A percentile compares a stretch with the other conserved stretches of the same genome.
phyloP scores from a whole-genome alignment of 2,329 filamentous ascomycete genomes.

The Thermomyces lanuginosus region DNA sequence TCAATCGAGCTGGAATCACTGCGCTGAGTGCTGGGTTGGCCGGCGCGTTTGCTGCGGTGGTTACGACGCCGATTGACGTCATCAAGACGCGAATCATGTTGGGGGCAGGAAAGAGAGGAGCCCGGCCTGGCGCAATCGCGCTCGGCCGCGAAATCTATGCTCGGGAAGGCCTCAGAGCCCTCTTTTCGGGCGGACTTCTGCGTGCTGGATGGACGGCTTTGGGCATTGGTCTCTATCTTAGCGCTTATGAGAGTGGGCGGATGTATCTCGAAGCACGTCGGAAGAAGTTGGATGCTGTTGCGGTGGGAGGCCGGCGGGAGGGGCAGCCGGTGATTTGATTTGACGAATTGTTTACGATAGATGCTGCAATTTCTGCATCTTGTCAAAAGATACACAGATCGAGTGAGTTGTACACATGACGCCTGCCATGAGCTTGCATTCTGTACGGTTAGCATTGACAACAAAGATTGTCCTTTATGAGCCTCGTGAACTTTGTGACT shows the following conservation, averaged over 20 bases:
- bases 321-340: too few relatives aligned
- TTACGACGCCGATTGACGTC: conserved; percentile 83
- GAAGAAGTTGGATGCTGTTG: too few relatives aligned
- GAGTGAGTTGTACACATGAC: too few relatives aligned
- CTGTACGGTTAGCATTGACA: too few relatives aligned
- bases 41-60: conserved; percentile 55
- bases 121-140: conserved; percentile 31
- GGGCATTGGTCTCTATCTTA: conserved; percentile 69
- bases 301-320: too few relatives aligned
- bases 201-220: conserved; percentile 67
- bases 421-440: too few relatives aligned
- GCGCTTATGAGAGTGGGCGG: conserved; percentile 69
- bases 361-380: too few relatives aligned
- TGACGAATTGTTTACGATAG: too few relatives aligned
- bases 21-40: conserved; percentile 57
- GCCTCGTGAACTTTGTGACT: too few relatives aligned
- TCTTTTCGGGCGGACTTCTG: conserved; percentile 58
- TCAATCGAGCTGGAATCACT: conserved; percentile 55
- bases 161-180: conserved; percentile 52
- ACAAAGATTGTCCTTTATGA: too few relatives aligned
- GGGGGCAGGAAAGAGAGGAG: conserved; percentile 31
- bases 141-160: conserved; percentile 50
- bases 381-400: too few relatives aligned
- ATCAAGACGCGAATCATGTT: conserved; percentile 86
- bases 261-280: conserved; percentile 35